A percentile compares a stretch with the other conserved stretches of the same genome.
Conservation (phyloP, 2,329 filamentous ascomycete species). For the Chrysosporium keratinophilum region DNA sequence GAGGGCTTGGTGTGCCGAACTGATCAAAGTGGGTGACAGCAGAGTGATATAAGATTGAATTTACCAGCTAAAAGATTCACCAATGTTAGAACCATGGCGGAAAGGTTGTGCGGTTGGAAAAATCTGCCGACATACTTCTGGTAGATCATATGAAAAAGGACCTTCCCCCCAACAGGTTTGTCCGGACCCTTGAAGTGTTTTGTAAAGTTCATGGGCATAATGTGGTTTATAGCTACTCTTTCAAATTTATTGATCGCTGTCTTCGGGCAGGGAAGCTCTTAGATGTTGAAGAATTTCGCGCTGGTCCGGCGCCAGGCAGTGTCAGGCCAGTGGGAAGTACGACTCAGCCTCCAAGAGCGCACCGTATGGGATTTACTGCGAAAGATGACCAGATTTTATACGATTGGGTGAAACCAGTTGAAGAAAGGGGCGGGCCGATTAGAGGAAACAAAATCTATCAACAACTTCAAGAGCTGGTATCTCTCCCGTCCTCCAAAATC, state of each 20-base stretch:
- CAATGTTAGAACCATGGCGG: constrained; percentile 43
- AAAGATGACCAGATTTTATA: constrained; percentile 38
- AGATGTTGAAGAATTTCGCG: constrained; percentile 39
- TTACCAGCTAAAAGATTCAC: background rate
- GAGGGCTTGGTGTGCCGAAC: constrained; percentile 39
- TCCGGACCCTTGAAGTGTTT: constrained; percentile 6
- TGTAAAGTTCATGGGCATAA: constrained; percentile 10
- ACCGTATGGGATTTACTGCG: constrained; percentile 30
- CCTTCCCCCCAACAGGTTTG: constrained; percentile 41
- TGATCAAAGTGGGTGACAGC: constrained; percentile 33
- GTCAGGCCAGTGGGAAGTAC: constrained; percentile 39
- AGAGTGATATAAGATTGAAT: background rate
- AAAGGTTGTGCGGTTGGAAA: constrained; percentile 42
- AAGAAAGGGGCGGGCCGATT: constrained; percentile 24
- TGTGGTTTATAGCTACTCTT: constrained; percentile 39
- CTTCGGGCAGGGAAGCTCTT: constrained; percentile 41
- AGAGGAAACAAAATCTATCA: constrained; percentile 39
- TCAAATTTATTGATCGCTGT: constrained; percentile 48
- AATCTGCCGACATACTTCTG: constrained; percentile 48
- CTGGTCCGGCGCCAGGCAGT: constrained; percentile 36
- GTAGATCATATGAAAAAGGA: constrained; percentile 48
- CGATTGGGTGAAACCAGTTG: constrained; percentile 35
- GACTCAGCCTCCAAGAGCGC: constrained; percentile 27
- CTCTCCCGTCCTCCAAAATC: background rate
- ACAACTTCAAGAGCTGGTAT: constrained; percentile 32